These are phyloP conservation scores for Cladophialophora bantiana DNA, from an alignment of 2,329 filamentous ascomycete species.

Conservation along the genomic window DNA sequence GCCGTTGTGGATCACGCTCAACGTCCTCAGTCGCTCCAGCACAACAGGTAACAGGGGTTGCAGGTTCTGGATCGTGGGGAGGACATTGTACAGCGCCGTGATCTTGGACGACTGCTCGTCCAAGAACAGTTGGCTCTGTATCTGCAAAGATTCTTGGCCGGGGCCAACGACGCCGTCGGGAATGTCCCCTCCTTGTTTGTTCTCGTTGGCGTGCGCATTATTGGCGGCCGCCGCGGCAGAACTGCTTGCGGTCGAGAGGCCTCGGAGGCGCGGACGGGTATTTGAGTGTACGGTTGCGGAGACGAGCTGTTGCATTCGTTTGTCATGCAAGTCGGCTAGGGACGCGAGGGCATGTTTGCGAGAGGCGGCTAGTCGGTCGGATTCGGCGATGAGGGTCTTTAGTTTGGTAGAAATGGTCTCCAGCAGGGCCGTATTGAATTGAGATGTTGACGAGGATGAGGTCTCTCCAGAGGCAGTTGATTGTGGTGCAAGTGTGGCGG, in stretches of 20 bases:
- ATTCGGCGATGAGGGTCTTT: constrained; percentile 53
- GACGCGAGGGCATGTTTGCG: constrained; percentile 53
- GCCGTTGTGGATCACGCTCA: constrained; percentile 84
- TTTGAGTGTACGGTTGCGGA: constrained; percentile 28
- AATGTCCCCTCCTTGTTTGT: constrained; percentile 50
- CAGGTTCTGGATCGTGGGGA: constrained; percentile 87
- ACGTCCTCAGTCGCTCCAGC: constrained; percentile 81
- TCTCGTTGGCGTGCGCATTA: constrained; percentile 58
- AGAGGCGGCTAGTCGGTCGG: constrained; percentile 52
- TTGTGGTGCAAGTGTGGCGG: constrained; percentile 52
- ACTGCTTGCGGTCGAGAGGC: constrained; percentile 50
- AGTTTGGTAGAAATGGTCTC: constrained; percentile 54
- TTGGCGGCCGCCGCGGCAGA: constrained; percentile 25
- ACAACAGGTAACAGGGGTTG: constrained; percentile 84
- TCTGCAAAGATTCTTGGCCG: constrained; percentile 35
- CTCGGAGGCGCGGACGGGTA: constrained; percentile 31
- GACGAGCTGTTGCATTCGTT: constrained; percentile 47
- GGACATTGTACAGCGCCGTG: constrained; percentile 85
- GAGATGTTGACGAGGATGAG: constrained; percentile 33
- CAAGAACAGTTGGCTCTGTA: constrained; percentile 51
- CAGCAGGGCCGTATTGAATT: constrained; percentile 50
- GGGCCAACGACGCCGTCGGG: constrained; percentile 43
- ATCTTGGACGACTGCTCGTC: constrained; percentile 82
- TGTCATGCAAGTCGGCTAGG: constrained; percentile 51
- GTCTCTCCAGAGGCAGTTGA: constrained; percentile 35